Conservation (phyloP, 768 basidiomycete genomes). For the Lentinula sp. region DNA sequence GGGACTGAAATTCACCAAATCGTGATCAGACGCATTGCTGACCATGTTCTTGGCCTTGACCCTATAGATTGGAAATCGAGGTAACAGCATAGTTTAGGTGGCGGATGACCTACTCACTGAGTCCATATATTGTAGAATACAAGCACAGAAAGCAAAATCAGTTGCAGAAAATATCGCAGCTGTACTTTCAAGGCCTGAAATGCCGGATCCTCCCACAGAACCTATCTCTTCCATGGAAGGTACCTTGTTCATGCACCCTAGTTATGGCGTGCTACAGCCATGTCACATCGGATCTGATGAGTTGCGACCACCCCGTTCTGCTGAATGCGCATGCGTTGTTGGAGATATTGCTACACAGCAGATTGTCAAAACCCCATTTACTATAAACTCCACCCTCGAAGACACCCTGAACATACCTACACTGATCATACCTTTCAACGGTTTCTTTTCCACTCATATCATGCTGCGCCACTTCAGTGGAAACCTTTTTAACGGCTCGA, state of each 20-base stretch:
- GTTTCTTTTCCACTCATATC: conserved; percentile 29
- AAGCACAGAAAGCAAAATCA: conserved; percentile 16
- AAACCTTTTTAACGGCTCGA: conserved; percentile 31
- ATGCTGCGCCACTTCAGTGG: conserved; percentile 29
- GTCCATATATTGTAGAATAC: conserved; percentile 16
- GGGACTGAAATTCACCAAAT: conserved; percentile 27
- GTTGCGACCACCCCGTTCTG: not conserved
- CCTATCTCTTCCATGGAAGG: conserved; percentile 19
- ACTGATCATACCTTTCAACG: conserved; percentile 26
- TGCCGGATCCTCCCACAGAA: conserved; percentile 15
- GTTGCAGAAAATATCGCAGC: conserved; percentile 14
- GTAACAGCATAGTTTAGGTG: conserved; percentile 11
- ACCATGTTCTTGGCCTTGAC: conserved; percentile 26
- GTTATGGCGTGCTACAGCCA: conserved; percentile 27
- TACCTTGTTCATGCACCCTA: conserved; percentile 22
- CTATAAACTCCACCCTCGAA: not conserved
- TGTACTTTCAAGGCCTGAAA: conserved; percentile 17
- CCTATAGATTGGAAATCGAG: conserved; percentile 32
- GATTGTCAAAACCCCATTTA: conserved; percentile 15
- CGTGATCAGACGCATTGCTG: conserved; percentile 32
- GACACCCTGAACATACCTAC: conserved; percentile 17
- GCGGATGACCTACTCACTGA: not conserved
- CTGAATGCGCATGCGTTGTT: conserved; percentile 17
- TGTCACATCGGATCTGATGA: conserved; percentile 21
- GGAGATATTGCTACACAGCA: conserved; percentile 19